phyloP scores from a whole-genome alignment of 169 alveolate genomes.

The Cryptosporidium ryanae region DNA sequence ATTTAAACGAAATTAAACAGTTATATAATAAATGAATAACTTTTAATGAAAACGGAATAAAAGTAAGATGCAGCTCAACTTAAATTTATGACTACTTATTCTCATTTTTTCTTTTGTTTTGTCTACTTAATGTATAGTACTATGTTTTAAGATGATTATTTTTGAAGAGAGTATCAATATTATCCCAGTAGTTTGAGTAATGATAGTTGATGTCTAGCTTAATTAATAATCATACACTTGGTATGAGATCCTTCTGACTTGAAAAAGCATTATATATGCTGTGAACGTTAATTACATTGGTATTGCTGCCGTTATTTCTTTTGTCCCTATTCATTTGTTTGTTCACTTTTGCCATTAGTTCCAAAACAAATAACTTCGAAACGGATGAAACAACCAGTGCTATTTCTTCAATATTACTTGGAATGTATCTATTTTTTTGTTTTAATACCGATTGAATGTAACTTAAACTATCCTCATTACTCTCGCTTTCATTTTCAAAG shows the following conservation, averaged over 20 bases:
- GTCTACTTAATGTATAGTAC: no score
- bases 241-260: conserved; percentile 21
- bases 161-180: no score
- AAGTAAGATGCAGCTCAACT: no score
- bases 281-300: conserved; percentile 5
- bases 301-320: neutral
- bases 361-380: conserved; percentile 40
- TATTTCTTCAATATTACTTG: conserved; percentile 48
- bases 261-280: conserved; percentile 23
- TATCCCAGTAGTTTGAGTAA: no score
- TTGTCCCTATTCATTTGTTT: conserved; percentile 9
- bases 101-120: no score
- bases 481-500: conserved; percentile 2
- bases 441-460: conserved; percentile 68
- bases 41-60: no score
- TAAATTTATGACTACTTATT: no score
- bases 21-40: neutral
- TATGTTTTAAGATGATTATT: no score
- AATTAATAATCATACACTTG: no score
- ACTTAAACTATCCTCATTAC: conserved; percentile 45
- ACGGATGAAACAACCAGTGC: conserved; percentile 49
- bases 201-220: no score
- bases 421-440: conserved; percentile 45
- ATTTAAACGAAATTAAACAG: conserved; percentile 24
- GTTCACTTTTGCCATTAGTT: conserved; percentile 49